A percentile compares a stretch with the other conserved stretches of the same genome.
Evolutionary conservation across 2,329 filamentous ascomycete genomes (phyloP).

Genomic region (Cercospora brassicicola): DNA sequence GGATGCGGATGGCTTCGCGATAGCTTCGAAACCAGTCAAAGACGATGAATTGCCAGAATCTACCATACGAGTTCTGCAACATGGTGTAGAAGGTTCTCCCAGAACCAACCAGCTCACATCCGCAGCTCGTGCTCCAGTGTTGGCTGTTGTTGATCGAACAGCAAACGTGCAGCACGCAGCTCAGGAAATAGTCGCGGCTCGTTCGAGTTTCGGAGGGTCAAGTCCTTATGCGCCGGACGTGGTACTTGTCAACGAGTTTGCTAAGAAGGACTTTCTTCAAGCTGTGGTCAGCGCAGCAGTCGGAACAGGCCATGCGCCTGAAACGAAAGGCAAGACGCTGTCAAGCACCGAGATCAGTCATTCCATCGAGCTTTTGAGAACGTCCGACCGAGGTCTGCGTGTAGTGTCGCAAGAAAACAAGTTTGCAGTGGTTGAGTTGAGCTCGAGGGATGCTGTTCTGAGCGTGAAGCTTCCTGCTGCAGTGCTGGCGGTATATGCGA

Average conservation of each 20-base stretch:
- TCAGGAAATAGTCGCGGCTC: conserved; percentile 53
- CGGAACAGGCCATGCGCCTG: background rate
- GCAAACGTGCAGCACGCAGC: conserved; percentile 58
- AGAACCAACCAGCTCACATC: conserved; percentile 41
- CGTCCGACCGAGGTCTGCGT: conserved; percentile 16
- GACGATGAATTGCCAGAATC: conserved; percentile 30
- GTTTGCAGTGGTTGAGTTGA: conserved; percentile 31
- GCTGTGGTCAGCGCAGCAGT: conserved; percentile 43
- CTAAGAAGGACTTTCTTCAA: conserved; percentile 56
- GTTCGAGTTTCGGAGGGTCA: conserved; percentile 56
- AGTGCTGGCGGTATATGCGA: conserved; percentile 49
- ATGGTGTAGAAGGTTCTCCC: conserved; percentile 22
- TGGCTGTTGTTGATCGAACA: conserved; percentile 63
- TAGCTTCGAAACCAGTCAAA: conserved; percentile 42
- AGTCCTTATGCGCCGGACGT: conserved; percentile 64
- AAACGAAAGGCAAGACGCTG: conserved; percentile 5
- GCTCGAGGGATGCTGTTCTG: conserved; percentile 23
- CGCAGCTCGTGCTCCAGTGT: conserved; percentile 37
- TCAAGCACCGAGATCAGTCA: conserved; percentile 2
- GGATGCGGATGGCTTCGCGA: conserved; percentile 52
- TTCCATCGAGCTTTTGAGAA: conserved; percentile 12
- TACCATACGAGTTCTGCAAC: conserved; percentile 41
- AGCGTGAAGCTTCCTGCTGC: conserved; percentile 44
- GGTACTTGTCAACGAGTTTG: conserved; percentile 65
- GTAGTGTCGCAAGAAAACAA: conserved; percentile 29